These are phyloP conservation scores for Cladochytrium replicatum DNA, from an alignment of 192 early-diverging fungal genomes.

Conservation along the genomic window DNA sequence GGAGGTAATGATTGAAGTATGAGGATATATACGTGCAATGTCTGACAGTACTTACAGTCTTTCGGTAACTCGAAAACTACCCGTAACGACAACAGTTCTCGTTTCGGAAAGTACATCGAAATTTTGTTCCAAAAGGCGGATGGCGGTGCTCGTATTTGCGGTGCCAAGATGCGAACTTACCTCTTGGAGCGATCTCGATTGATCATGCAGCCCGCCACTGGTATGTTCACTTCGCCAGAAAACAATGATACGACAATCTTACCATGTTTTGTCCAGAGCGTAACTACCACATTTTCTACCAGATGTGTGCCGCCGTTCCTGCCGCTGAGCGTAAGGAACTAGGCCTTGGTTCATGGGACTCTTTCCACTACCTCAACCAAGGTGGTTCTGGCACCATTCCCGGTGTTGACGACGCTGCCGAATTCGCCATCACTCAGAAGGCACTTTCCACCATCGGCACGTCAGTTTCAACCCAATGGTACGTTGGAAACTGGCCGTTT, in stretches of 20 bases:
- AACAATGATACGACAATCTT: not conserved
- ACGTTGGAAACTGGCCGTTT: conserved; percentile 8
- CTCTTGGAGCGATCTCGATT: conserved; percentile 91
- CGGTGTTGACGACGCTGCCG: conserved; percentile 84
- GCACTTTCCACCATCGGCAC: conserved; percentile 82
- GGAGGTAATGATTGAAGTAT: conserved; percentile 48
- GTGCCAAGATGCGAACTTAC: conserved; percentile 92
- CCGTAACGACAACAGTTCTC: conserved; percentile 95
- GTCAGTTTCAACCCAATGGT: conserved; percentile 69
- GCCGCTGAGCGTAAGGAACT: conserved; percentile 72
- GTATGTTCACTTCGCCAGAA: conserved; percentile 3
- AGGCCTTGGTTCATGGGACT: conserved; percentile 60
- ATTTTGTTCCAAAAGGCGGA: conserved; percentile 76
- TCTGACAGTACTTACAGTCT: conserved; percentile 30
- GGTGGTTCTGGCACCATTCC: conserved; percentile 66
- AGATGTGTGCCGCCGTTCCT: conserved; percentile 86
- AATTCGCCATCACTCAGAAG: conserved; percentile 81
- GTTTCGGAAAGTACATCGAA: conserved; percentile 98
- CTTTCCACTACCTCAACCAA: conserved; percentile 84
- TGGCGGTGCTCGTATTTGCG: conserved; percentile 63
- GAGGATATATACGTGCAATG: too few relatives aligned
- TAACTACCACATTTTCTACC: conserved; percentile 99
- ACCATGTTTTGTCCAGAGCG: conserved; percentile 44
- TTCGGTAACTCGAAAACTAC: conserved; percentile 99
- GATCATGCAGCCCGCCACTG: conserved; percentile 78